Evolutionary conservation across 2,329 filamentous ascomycete species (phyloP).

Genomic region (Paramyrothecium roridum): DNA sequence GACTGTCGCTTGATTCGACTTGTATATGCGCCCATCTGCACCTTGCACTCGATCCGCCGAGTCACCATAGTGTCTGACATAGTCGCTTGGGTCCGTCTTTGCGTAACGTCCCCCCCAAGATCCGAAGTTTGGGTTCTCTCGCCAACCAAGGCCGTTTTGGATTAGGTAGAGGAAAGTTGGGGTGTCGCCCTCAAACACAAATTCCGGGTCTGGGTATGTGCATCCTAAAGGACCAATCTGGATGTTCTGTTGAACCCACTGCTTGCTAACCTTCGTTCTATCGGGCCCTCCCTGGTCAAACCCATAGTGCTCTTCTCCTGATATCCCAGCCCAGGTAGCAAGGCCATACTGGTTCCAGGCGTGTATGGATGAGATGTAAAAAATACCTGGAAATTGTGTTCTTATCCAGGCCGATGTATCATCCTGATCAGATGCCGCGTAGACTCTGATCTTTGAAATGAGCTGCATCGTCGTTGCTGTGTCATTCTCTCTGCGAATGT

Average conservation of each 20-base stretch:
- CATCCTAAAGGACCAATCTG: constrained; percentile 43
- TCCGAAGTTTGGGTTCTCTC: constrained; percentile 43
- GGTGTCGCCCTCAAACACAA: constrained; percentile 51
- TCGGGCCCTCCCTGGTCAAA: constrained; percentile 33
- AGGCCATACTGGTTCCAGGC: constrained; percentile 52
- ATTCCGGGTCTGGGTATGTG: constrained; percentile 43
- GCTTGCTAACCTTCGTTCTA: constrained; percentile 39
- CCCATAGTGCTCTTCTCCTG: constrained; percentile 28
- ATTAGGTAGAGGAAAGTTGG: constrained; percentile 44
- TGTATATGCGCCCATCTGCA: constrained; percentile 19
- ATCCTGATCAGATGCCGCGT: constrained; percentile 58
- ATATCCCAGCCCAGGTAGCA: constrained; percentile 56
- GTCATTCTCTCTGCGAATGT: constrained; percentile 22
- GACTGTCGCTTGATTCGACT: constrained; percentile 30
- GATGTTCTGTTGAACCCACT: constrained; percentile 52
- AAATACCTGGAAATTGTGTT: constrained; percentile 48
- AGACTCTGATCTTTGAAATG: constrained; percentile 42
- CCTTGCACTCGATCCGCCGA: constrained; percentile 21
- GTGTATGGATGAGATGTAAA: constrained; percentile 54
- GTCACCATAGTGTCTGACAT: constrained; percentile 23
- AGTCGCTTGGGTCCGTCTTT: constrained; percentile 12
- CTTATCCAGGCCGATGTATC: constrained; percentile 56
- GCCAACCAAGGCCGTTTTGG: constrained; percentile 30
- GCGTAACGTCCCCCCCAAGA: constrained; percentile 47
- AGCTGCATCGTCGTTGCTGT: constrained; percentile 30